Evolutionary conservation across 257 asterid species (phyloP).

Genomic region (Sherardia arvensis): DNA sequence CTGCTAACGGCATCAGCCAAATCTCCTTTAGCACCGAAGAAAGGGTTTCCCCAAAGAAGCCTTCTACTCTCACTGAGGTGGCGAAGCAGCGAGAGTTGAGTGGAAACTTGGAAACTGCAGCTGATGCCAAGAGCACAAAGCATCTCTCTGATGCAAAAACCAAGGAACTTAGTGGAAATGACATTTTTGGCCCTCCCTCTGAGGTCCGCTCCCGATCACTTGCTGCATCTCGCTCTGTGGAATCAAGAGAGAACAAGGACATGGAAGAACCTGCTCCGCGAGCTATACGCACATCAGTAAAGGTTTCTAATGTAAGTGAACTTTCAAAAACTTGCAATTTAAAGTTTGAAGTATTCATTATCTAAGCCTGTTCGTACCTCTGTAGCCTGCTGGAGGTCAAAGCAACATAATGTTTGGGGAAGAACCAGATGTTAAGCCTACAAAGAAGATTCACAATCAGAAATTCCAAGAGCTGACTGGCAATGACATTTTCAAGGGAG

Average conservation of each 20-base stretch:
- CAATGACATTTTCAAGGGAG: slow-evolving; percentile 83
- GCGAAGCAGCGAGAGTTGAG: slow-evolving; percentile 90
- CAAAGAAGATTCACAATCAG: slow-evolving; percentile 74
- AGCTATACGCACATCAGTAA: slow-evolving; percentile 73
- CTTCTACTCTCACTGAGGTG: slow-evolving; percentile 66
- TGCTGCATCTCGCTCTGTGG: slow-evolving; percentile 45
- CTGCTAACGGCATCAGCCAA: slow-evolving; percentile 88
- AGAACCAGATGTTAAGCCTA: slow-evolving; percentile 49
- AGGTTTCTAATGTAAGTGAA: slow-evolving; percentile 76
- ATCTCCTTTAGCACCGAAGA: slow-evolving; percentile 85
- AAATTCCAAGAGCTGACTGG: slow-evolving; percentile 84
- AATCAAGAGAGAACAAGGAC: slow-evolving; percentile 49
- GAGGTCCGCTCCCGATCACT: slow-evolving; percentile 56
- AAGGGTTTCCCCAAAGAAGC: slow-evolving; percentile 74
- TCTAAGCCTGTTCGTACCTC: not conserved
- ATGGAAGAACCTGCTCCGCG: slow-evolving; percentile 79
- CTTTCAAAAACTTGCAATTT: not conserved
- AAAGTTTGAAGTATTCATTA: not conserved
- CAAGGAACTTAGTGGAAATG: slow-evolving; percentile 85
- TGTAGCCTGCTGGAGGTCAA: slow-evolving; percentile 93
- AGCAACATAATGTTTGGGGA: slow-evolving; percentile 77
- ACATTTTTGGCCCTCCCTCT: slow-evolving; percentile 82
- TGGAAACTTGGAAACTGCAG: slow-evolving; percentile 66
- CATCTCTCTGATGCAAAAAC: slow-evolving; percentile 61
- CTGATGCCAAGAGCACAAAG: slow-evolving; percentile 50